Conservation (phyloP, 1,139 yeast species). For the Geotrichum europaeum region DNA sequence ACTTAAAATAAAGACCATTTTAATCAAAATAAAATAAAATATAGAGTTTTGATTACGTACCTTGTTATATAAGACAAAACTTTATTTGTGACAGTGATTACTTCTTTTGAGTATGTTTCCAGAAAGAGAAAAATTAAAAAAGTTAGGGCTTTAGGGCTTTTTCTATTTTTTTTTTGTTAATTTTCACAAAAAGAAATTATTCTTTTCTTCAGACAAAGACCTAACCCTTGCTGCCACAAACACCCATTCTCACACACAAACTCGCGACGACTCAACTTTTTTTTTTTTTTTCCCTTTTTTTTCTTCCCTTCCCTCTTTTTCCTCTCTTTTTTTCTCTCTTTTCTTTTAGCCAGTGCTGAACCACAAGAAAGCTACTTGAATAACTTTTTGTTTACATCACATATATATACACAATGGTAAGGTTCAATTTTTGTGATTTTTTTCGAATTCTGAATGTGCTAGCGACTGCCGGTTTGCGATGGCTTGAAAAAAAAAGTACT, state of each 20-base stretch:
- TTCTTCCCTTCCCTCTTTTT: constrained; percentile 1
- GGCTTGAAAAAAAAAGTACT: not conserved
- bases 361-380: constrained; percentile 3
- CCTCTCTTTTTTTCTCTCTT: not conserved
- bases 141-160: not conserved
- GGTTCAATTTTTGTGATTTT: not conserved
- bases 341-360: constrained; percentile 4
- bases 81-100: not conserved
- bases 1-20: not conserved
- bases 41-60: not conserved
- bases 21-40: not conserved
- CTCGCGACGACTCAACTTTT: not conserved
- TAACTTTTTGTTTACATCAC: constrained; percentile 8
- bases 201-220: not conserved
- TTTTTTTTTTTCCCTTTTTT: constrained; percentile 1
- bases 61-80: not conserved
- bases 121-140: not conserved
- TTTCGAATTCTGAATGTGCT: not conserved
- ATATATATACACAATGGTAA: constrained; percentile 10
- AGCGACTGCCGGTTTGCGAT: not conserved
- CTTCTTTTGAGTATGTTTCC: not conserved
- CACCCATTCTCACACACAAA: not conserved
- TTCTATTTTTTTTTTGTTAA: not conserved
- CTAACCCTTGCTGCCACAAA: not conserved
- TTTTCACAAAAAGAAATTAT: not conserved